A percentile compares a stretch with the other conserved stretches of the same genome.
Conservation (phyloP, 305 asterid genomes). For the Solanum hybrid region DNA sequence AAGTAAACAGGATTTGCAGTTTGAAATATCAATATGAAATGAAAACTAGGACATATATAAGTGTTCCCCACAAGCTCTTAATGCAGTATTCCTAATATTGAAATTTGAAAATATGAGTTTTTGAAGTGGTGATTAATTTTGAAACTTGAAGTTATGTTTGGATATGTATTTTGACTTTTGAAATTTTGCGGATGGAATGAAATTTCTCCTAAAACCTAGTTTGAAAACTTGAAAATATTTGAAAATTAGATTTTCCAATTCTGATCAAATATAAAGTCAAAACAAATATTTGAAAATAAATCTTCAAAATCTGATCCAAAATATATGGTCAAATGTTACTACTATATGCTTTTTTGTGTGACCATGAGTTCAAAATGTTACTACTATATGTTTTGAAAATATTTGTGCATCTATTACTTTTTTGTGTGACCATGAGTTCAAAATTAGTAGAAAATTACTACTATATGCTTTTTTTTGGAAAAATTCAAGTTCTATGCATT, state of each 20-base stretch:
- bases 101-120: neutral
- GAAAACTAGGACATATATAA: too few species aligned
- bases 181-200: too few species aligned
- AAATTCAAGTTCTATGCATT: neutral
- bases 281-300: neutral
- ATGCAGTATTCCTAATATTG: neutral
- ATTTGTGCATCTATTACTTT: too few species aligned
- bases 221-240: neutral
- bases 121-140: neutral
- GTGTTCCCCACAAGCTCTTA: neutral
- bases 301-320: neutral
- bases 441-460: too few species aligned
- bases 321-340: neutral
- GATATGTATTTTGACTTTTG: neutral
- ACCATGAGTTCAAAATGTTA: neutral
- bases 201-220: neutral
- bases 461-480: neutral
- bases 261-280: neutral
- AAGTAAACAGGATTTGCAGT: neutral
- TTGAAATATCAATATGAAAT: neutral
- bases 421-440: too few species aligned
- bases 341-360: neutral
- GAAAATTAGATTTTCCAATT: neutral
- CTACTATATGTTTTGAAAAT: too few species aligned
- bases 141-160: neutral